Conservation (phyloP, 306 rosid species). For the Casuarina glauca region DNA sequence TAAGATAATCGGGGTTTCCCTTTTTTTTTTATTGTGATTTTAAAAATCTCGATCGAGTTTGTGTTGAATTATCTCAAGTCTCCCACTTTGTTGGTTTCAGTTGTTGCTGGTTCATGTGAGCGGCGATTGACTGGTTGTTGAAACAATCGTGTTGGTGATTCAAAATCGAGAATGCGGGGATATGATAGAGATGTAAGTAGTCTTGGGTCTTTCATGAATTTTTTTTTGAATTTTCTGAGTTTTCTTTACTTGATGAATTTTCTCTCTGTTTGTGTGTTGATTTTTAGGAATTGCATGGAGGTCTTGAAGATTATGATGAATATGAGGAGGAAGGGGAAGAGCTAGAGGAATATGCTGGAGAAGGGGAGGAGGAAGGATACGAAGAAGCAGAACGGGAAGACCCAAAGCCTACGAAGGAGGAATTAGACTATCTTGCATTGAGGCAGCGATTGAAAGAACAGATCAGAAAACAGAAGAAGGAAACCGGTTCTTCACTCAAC, state of each 20-base stretch:
- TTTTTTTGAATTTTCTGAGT: background rate
- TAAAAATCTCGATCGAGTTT: background rate
- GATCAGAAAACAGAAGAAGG: conserved; percentile 58
- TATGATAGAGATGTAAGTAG: conserved; percentile 58
- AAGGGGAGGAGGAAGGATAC: conserved; percentile 54
- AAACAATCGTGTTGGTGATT: conserved; percentile 7
- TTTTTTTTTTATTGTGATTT: background rate
- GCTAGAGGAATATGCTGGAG: conserved; percentile 37
- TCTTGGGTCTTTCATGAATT: conserved; percentile 4
- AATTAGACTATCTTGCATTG: conserved; percentile 63
- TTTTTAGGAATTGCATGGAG: conserved; percentile 38
- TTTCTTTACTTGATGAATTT: background rate
- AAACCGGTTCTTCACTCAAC: conserved; percentile 38
- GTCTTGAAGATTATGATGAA: conserved; percentile 49
- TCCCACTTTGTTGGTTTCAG: conserved; percentile 11
- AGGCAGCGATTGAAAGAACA: conserved; percentile 74
- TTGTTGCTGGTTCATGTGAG: conserved; percentile 14
- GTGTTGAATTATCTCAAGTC: background rate
- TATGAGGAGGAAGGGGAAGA: conserved; percentile 52
- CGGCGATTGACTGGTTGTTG: conserved; percentile 19
- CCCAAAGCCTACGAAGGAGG: conserved; percentile 68
- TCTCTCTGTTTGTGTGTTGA: background rate
- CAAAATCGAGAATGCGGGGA: conserved; percentile 51
- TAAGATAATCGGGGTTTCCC: background rate
- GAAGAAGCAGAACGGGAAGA: conserved; percentile 52